Percentiles rank a stretch among this genome's conserved stretches.
Evolutionary conservation across 257 asterid genomes (phyloP).

Genomic region (Jacaranda copaia): DNA sequence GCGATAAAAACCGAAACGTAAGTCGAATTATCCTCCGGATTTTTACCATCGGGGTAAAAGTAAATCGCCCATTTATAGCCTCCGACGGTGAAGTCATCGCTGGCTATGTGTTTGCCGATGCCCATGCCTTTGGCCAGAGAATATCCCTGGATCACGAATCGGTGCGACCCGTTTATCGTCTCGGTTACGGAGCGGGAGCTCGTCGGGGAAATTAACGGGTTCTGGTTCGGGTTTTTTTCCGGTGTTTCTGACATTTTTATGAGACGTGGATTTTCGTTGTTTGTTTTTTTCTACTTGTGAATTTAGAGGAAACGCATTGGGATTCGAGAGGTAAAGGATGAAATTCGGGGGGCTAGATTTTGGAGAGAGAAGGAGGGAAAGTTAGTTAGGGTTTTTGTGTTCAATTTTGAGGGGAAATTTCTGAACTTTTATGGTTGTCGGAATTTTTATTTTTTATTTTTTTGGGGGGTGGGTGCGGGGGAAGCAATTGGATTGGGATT

Average conservation of each 20-base stretch:
- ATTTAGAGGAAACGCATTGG: constrained; percentile 1
- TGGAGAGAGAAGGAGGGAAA: constrained; percentile 32
- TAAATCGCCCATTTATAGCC: constrained; percentile 89
- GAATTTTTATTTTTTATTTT: background rate
- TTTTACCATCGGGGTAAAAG: constrained; percentile 87
- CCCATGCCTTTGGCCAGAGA: constrained; percentile 90
- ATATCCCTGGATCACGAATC: constrained; percentile 78
- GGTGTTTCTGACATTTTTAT: constrained; percentile 47
- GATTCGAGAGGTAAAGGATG: constrained; percentile 2
- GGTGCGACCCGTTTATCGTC: constrained; percentile 83
- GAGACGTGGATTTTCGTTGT: constrained; percentile 12
- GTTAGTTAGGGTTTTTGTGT: constrained; percentile 38
- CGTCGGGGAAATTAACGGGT: constrained; percentile 54
- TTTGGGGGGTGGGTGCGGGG: background rate
- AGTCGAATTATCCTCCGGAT: constrained; percentile 75
- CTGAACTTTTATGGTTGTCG: constrained; percentile 8
- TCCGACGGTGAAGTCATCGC: constrained; percentile 80
- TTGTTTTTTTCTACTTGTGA: background rate
- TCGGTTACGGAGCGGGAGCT: constrained; percentile 76
- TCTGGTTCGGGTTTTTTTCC: constrained; percentile 40
- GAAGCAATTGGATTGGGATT: constrained; percentile 1
- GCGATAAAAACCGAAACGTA: constrained; percentile 85
- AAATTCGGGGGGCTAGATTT: background rate
- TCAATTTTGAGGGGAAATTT: constrained; percentile 25
- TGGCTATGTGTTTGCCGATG: constrained; percentile 78